A percentile compares a stretch with the other conserved stretches of the same genome.
phyloP scores from a whole-genome alignment of 108 stramenopile genomes.

The Hondaea fermentalgiana region DNA sequence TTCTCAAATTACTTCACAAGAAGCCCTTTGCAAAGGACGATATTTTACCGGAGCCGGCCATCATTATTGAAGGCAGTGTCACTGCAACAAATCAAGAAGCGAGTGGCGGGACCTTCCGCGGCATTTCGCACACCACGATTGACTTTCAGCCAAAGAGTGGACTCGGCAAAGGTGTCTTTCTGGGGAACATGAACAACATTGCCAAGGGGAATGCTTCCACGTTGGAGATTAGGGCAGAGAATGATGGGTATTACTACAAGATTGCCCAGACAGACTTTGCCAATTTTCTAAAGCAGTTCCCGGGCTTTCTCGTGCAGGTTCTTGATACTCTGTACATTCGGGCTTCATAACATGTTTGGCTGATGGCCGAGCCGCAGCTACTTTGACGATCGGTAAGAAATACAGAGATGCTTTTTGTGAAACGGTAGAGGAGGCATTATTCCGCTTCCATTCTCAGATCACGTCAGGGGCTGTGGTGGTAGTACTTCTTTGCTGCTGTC shows the following conservation, averaged over 20 bases:
- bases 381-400: too few species aligned
- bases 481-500: too few species aligned
- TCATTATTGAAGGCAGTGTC: background rate
- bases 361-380: too few species aligned
- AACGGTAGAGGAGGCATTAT: too few species aligned
- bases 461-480: too few species aligned
- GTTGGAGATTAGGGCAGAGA: background rate
- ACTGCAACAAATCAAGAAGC: background rate
- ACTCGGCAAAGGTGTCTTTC: background rate
- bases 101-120: background rate
- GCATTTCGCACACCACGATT: background rate
- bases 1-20: background rate
- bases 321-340: background rate
- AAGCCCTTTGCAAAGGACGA: background rate
- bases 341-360: too few species aligned
- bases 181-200: background rate
- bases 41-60: background rate
- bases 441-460: too few species aligned
- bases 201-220: background rate
- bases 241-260: background rate
- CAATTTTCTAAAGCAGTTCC: background rate
- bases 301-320: background rate
- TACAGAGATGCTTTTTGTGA: too few species aligned
- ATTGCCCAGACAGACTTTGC: background rate
- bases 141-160: slow-evolving; percentile 18